Evolutionary conservation across 805 yeast genomes (phyloP), one percentile per base, ranked within the genome.

Genomic region (Kodamaea nitidulidarum): DNA sequence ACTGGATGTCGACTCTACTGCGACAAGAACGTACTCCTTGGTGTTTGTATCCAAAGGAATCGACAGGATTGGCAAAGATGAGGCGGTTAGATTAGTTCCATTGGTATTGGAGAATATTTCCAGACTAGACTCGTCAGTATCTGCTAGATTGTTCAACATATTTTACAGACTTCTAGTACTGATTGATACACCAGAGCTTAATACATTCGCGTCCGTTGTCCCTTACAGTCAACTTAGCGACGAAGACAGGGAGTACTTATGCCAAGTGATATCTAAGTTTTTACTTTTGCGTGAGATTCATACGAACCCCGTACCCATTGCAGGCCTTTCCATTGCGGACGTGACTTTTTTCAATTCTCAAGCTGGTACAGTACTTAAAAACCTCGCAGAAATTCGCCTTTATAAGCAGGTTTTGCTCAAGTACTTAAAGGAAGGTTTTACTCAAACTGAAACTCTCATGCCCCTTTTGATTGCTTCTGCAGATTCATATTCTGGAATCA

Each of bases 31-130:
- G 7, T 84, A 82, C 56, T 73, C 83, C 15, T 63, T 87, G 40
- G 52, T 85, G 29, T 81, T 86, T 45, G 67, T 82, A 0, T 75
- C 90, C 1, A 79, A 76, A 56, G 91, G 86, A 7, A 55, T 86
- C 11, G 81, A 79, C 28, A 61, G 91, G 38, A 48, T 83, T 37
- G 30, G 56, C 1, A 41, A 44, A 1, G 56, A 54, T 3, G 75
- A 65, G 4, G 65, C 70, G 39, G 51, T 48, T 1, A 54, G 48
- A 3, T 52, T 81, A 26, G 51, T 81, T 0, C 82, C 86, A 0
- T 41, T 55, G 3, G 57, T 80, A 0, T 54, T 80, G 15, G 56
- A 63, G 1, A 73, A 71, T 0, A 76, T 86, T 2, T 60, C 76
- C 1, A 24, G 35, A 0, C 62, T 59, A 26, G 55, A 71, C 1